phyloP scores from a whole-genome alignment of 1,284 basidiomycete species.

The Lentinula novae-zelandiae region DNA sequence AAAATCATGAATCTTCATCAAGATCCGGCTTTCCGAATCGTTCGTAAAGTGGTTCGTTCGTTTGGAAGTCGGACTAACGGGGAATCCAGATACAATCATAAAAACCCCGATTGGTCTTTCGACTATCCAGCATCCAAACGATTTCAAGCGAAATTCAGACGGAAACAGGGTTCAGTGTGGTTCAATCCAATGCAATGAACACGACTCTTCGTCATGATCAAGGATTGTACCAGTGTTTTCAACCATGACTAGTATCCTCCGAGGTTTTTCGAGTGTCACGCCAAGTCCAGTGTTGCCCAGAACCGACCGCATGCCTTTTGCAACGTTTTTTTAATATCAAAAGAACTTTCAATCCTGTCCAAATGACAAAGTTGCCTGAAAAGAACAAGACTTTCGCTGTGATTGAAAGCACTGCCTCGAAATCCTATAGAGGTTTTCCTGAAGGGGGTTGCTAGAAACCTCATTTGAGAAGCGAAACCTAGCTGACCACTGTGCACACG shows the following conservation, averaged over 20 bases:
- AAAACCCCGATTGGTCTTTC: constrained; percentile 4
- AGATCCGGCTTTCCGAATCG: constrained; percentile 31
- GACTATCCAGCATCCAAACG: neutral
- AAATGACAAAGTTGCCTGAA: neutral
- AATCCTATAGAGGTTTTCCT: too few relatives aligned
- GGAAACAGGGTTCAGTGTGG: neutral
- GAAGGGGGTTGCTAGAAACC: neutral
- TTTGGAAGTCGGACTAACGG: neutral
- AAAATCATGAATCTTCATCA: constrained; percentile 20
- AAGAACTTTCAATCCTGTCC: neutral
- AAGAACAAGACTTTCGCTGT: neutral
- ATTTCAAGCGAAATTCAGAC: neutral
- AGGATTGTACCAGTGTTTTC: too few relatives aligned
- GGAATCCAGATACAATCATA: neutral
- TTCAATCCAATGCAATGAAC: neutral
- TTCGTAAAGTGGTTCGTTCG: neutral
- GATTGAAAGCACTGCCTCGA: neutral
- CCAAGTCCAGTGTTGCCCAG: neutral
- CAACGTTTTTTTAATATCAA: constrained; percentile 39
- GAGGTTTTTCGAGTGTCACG: neutral
- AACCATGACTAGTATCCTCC: neutral
- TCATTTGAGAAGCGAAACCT: neutral
- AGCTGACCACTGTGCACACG: neutral
- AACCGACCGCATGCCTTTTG: constrained; percentile 10
- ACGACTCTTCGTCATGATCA: neutral